Evolutionary conservation across 2,329 filamentous ascomycete species (phyloP).

Genomic region (Capronia epimyces): DNA sequence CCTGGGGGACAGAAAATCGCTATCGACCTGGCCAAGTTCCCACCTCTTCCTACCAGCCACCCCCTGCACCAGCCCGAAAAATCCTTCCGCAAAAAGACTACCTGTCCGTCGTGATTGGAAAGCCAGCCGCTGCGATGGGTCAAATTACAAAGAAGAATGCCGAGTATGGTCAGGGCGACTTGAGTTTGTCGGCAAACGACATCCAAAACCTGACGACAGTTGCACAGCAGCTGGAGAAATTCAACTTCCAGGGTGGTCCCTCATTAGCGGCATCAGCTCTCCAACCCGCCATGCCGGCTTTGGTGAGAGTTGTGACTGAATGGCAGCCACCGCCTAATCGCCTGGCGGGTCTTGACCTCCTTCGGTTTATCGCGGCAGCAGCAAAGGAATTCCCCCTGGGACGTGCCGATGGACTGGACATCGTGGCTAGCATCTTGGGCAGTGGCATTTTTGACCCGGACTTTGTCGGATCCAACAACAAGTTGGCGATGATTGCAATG

Average conservation of each 20-base stretch:
- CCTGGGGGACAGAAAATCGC: constrained; percentile 70
- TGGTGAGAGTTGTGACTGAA: constrained; percentile 65
- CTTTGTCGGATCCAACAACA: constrained; percentile 66
- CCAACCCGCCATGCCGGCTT: constrained; percentile 47
- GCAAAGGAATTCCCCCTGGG: constrained; percentile 61
- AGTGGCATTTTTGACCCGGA: constrained; percentile 54
- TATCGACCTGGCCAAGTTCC: constrained; percentile 67
- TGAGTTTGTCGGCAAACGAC: constrained; percentile 68
- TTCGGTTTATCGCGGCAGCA: constrained; percentile 72
- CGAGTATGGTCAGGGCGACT: constrained; percentile 65
- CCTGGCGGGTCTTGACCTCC: constrained; percentile 76
- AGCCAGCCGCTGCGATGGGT: constrained; percentile 64
- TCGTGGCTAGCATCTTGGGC: constrained; percentile 56
- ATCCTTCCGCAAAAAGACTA: constrained; percentile 71
- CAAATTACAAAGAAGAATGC: constrained; percentile 70
- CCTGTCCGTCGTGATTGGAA: constrained; percentile 69
- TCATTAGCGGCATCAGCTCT: constrained; percentile 35
- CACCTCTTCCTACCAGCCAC: constrained; percentile 36
- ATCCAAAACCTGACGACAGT: constrained; percentile 58
- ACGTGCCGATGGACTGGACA: constrained; percentile 50
- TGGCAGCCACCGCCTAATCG: constrained; percentile 74
- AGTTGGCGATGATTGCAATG: constrained; percentile 69
- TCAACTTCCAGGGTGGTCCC: constrained; percentile 26
- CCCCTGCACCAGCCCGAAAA: constrained; percentile 30
- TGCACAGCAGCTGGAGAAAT: constrained; percentile 56